Base-by-base conservation (phyloP, 352 stramenopile species). In the Pythium rhizo-oryzae region DNA sequence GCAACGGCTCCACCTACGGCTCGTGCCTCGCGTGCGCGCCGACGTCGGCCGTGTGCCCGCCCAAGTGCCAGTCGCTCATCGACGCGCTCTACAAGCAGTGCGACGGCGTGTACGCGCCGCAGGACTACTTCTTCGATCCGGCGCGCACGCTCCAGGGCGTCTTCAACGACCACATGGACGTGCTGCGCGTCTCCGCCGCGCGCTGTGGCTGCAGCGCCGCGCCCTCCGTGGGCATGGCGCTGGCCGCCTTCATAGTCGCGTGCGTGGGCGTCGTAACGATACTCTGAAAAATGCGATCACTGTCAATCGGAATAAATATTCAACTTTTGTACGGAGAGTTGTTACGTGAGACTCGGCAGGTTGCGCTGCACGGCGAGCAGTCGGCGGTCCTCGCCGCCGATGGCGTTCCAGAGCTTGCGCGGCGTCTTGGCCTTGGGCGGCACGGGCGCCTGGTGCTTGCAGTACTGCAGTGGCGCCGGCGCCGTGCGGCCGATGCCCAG, bases 391-490 rank as follows among this genome's bases (percentile, higher is more conserved):
- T 93, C 83, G 13, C 81, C 85, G 24, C 82, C 82, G 55, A 91
- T 90, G 7, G 81, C 85, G 39, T 93, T 93, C 85, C 82, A 93
- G 54, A 91, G 80, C 44, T 87, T 90, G 43, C 82, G 76, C 30
- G 81, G 82, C 11, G 81, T 93, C 63, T 89, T 89, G 39, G 79
- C 60, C 41, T 87, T 87, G 0, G 77, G 68, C 15, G 80, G 70
- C 56, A 87, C 78, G 11, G 79, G 80, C 9, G 74, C 80, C 49
- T 89, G 77, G 51, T 88, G 79, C 56, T 88, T 88, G 64, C 76
- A 86, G 59, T 88, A 90, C 51, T 84, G 62, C 39, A 90, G 47
- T 1, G 79, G 78, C 0, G 60, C 46, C 1, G 58, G 11, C 19
- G 56, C 54, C 6, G 59, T 30, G 15, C 44, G 24, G 8, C 74